A percentile compares a stretch with the other conserved stretches of the same genome.
Conservation (phyloP, 352 stramenopile species). For the Detonula confervacea region DNA sequence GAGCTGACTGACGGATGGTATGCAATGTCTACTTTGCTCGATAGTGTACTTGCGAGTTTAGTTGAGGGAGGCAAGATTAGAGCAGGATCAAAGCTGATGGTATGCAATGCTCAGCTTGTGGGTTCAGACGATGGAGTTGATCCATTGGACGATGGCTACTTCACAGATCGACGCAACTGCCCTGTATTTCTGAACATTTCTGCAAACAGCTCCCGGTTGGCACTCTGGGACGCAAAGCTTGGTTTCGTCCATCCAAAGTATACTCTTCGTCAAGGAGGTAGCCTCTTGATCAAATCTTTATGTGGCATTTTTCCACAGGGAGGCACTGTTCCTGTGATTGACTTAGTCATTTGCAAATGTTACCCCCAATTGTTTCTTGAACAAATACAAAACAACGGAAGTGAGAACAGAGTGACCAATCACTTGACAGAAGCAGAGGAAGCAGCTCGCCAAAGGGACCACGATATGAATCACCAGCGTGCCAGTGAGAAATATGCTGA, state of each 20-base stretch:
- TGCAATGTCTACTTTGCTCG: slow-evolving; percentile 75
- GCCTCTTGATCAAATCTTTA: slow-evolving; percentile 63
- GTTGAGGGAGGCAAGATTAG: slow-evolving; percentile 69
- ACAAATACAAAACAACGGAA: slow-evolving; percentile 40
- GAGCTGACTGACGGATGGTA: slow-evolving; percentile 89
- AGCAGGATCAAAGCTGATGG: slow-evolving; percentile 84
- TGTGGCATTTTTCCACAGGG: slow-evolving; percentile 65
- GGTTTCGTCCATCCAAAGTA: slow-evolving; percentile 75
- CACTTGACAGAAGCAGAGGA: slow-evolving; percentile 78
- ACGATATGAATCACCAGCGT: slow-evolving; percentile 56
- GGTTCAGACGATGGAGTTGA: slow-evolving; percentile 82
- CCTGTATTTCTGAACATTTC: slow-evolving; percentile 63
- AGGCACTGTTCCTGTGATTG: slow-evolving; percentile 73
- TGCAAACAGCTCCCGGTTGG: slow-evolving; percentile 81
- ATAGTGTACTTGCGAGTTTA: slow-evolving; percentile 69
- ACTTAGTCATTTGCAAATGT: slow-evolving; percentile 70
- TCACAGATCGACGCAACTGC: slow-evolving; percentile 42
- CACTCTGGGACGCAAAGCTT: slow-evolving; percentile 85
- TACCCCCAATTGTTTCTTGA: slow-evolving; percentile 80
- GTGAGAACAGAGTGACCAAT: slow-evolving; percentile 19
- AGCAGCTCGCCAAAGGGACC: slow-evolving; percentile 41
- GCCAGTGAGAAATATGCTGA: slow-evolving; percentile 70
- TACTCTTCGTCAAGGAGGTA: slow-evolving; percentile 25
- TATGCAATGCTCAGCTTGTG: slow-evolving; percentile 74
- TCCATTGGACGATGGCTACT: slow-evolving; percentile 78